phyloP scores from a whole-genome alignment of 1,284 basidiomycete species.

The Mixia osmundae region DNA sequence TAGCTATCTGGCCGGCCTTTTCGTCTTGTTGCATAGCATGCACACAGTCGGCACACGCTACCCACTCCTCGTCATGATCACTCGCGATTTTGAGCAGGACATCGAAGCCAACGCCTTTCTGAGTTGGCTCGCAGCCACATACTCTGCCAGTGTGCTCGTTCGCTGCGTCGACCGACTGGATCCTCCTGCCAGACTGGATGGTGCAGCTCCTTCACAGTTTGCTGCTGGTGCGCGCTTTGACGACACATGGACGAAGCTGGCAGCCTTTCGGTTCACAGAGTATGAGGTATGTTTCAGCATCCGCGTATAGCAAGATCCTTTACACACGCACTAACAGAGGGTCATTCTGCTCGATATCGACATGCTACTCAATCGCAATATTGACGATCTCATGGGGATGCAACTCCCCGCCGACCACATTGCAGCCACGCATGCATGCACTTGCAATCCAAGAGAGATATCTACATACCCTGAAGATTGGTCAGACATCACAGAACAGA shows the following conservation, averaged over 20 bases:
- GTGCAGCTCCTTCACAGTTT: slow-evolving; percentile 28
- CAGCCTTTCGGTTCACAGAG: slow-evolving; percentile 47
- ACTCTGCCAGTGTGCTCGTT: no score
- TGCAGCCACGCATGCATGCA: slow-evolving; percentile 67
- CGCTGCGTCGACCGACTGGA: slow-evolving; percentile 9
- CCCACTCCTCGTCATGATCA: slow-evolving; percentile 38
- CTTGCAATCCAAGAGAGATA: slow-evolving; percentile 71
- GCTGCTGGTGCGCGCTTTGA: slow-evolving; percentile 34
- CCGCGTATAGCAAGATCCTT: neutral
- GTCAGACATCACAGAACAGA: slow-evolving; percentile 27
- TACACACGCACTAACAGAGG: slow-evolving; percentile 28
- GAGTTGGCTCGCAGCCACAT: no score
- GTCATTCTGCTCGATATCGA: slow-evolving; percentile 70
- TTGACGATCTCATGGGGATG: slow-evolving; percentile 67
- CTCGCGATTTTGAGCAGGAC: slow-evolving; percentile 22
- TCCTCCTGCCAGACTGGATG: slow-evolving; percentile 31
- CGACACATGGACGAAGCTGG: slow-evolving; percentile 78
- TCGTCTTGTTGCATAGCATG: slow-evolving; percentile 48
- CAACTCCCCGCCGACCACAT: slow-evolving; percentile 36
- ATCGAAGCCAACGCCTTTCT: slow-evolving; percentile 34
- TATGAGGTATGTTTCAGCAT: slow-evolving; percentile 43
- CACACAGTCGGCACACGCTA: slow-evolving; percentile 40
- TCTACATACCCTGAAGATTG: slow-evolving; percentile 71
- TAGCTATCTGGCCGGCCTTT: slow-evolving; percentile 37
- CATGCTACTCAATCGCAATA: slow-evolving; percentile 63